Conservation (phyloP, 768 basidiomycete species). For the Butyriboletus loyo region DNA sequence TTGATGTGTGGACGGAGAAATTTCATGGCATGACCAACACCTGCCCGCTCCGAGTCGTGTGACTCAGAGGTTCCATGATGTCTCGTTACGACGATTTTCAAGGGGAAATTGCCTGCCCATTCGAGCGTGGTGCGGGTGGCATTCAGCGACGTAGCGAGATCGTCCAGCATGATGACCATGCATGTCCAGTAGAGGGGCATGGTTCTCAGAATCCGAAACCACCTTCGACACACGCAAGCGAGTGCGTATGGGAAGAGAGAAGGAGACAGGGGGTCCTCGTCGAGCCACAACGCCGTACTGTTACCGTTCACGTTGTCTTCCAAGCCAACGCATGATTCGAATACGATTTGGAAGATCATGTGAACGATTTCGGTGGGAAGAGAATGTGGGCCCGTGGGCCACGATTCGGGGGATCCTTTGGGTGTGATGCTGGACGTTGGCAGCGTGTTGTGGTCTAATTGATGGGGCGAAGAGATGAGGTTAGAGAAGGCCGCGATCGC, state of each 20-base stretch:
- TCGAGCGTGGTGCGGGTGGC: background rate
- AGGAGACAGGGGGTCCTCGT: constrained; percentile 4
- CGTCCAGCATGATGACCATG: constrained; percentile 4
- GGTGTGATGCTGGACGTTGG: background rate
- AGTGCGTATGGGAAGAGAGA: constrained; percentile 11
- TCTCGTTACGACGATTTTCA: constrained; percentile 9
- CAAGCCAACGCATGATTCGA: background rate
- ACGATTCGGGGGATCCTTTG: background rate
- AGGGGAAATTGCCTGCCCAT: constrained; percentile 1
- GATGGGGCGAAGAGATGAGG: background rate
- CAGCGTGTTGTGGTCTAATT: too few species aligned
- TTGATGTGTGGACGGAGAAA: constrained; percentile 2
- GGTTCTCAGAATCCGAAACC: constrained; percentile 3
- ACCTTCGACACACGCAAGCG: constrained; percentile 6
- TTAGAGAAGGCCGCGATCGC: constrained; percentile 5
- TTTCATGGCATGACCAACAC: background rate
- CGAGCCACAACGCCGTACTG: background rate
- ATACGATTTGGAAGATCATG: constrained; percentile 9
- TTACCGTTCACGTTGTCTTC: background rate
- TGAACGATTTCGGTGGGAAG: constrained; percentile 10
- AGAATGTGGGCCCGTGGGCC: background rate
- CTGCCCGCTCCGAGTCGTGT: background rate
- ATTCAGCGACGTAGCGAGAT: background rate
- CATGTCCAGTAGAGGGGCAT: constrained; percentile 9
- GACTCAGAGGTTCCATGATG: background rate